These are phyloP conservation scores for Parsonsia alboflavescens DNA, from an alignment of 257 asterid genomes.

Conservation along the genomic window DNA sequence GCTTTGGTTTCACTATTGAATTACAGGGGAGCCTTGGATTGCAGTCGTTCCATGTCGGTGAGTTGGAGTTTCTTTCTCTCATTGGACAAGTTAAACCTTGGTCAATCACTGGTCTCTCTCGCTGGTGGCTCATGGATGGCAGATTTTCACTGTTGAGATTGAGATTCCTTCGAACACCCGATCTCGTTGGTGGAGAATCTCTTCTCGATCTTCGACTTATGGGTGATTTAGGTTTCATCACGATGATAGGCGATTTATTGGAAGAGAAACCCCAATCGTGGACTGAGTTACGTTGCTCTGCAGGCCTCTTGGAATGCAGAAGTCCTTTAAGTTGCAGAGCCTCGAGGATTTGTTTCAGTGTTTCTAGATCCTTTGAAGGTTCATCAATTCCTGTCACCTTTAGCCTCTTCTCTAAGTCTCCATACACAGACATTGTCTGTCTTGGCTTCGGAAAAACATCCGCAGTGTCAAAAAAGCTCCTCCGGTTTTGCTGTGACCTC, in stretches of 20 bases:
- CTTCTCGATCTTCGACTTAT: constrained; percentile 28
- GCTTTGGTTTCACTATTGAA: constrained; percentile 50
- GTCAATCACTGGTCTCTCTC: constrained; percentile 28
- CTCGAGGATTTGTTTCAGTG: constrained; percentile 82
- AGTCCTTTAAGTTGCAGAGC: constrained; percentile 94
- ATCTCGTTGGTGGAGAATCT: constrained; percentile 35
- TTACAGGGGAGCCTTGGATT: constrained; percentile 42
- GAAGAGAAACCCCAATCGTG: constrained; percentile 25
- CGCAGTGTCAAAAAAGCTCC: constrained; percentile 60
- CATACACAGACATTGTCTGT: constrained; percentile 40
- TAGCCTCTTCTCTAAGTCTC: constrained; percentile 66
- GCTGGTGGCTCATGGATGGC: constrained; percentile 53
- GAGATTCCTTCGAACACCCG: constrained; percentile 35
- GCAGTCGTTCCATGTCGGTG: constrained; percentile 39
- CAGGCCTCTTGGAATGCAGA: constrained; percentile 48
- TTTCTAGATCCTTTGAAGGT: constrained; percentile 71
- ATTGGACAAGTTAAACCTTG: constrained; percentile 46
- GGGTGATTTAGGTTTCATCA: constrained; percentile 51
- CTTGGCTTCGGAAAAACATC: constrained; percentile 81
- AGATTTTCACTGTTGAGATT: constrained; percentile 38
- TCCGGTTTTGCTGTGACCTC: constrained; percentile 57
- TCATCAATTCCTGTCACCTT: constrained; percentile 71
- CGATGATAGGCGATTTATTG: constrained; percentile 59
- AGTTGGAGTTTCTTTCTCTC: constrained; percentile 39
- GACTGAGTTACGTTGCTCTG: constrained; percentile 47